Base-by-base conservation (phyloP, 2,329 filamentous ascomycete species). In the Leptographium wingfieldii region DNA sequence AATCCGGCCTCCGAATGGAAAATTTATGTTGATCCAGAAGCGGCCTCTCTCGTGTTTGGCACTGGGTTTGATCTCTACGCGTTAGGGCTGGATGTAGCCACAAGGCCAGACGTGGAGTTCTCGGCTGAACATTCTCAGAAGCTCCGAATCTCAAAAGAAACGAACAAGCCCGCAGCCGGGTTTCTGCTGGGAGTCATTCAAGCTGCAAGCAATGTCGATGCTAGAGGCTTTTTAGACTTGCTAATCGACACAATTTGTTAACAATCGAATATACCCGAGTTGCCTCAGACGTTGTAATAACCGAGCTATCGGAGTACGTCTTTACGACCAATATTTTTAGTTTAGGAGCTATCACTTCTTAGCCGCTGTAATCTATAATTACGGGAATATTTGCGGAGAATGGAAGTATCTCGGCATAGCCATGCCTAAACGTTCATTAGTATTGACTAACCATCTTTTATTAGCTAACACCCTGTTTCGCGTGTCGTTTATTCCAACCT, bases 1-100 rank as follows among this genome's bases (percentile, higher is more conserved):
- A 59, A 55, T 27, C 57, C 52, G 25, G 57, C 29, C 7, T 55
- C 51, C 29, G 57, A 59, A 27, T 59, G 57, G 57, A 59, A 59
- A 31, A 52, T 59, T 27, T 59, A 59, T n/a, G 57, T 59, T 40
- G 57, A 59, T 12, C 57, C 57, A 9, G 57, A 59, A n/a, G 57
- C 57, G 3, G 57, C 57, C n/a, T 14, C 46, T 16, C 35, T 55
- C 14, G 57, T 59, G 38, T 59, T 59, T 27, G 25, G 14, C 40
- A 52, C 57, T 27, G 57, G 52, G n/a, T 55, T 38, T 29, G 27
- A 55, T 11, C 25, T 59, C 5, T 59, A 48, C 40, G 52, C 52
- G 10, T 19, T 59, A n/a, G 57, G 57, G n/a, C 40, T 59, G 12
- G 57, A 59, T 29, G 57, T 59, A 5, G 57, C 57, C 27, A 59